Evolutionary conservation across 768 basidiomycete genomes (phyloP), one percentile per base, ranked within the genome.

Genomic region (Lactifluus piperatus): DNA sequence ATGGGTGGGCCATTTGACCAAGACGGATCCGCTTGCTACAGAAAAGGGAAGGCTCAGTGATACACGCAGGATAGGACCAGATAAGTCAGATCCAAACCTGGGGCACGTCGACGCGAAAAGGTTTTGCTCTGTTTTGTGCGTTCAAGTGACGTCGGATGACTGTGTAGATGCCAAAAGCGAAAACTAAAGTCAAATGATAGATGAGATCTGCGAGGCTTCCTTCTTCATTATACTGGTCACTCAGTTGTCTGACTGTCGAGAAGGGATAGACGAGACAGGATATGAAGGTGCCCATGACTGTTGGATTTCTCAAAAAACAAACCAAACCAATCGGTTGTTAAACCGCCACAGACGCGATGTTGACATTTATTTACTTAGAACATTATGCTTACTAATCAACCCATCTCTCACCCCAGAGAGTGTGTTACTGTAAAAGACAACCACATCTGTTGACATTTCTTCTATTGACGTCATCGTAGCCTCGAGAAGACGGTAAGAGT

Each of bases 161-260:
- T 27, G 91, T 76, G 76, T 83, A 91, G 61, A 92, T 89, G 44
- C 90, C 88, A 58, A 87, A 75, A 39, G 80, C 86, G 63, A 90
- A 82, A 75, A 87, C 88, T 29, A 83, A 68, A 1, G 84, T 78
- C 26, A 89, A 74, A 32, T 83, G 79, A 72, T 85, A 87, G 51
- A 87, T 62, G 49, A 85, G 76, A 71, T 86, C 85, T 53, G 65
- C 76, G 71, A 64, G 74, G 46, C 63, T 65, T 27, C 61, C 66
- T 44, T 70, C 68, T 36, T 69, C 67, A 54, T 69, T 69, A 60
- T 68, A 69, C 47, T 68, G 68, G 45, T 79, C 34, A 73, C 74
- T 57, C 79, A 79, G 58, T 77, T 74, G 64, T 77, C 79, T 22
- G 58, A 78, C 73, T 24, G 78, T 78, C 52, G 79, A 74, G 44